Evolutionary conservation across 768 basidiomycete species (phyloP), one percentile per base, ranked within the genome.

Genomic region (Lactifluus hygrophoroides): DNA sequence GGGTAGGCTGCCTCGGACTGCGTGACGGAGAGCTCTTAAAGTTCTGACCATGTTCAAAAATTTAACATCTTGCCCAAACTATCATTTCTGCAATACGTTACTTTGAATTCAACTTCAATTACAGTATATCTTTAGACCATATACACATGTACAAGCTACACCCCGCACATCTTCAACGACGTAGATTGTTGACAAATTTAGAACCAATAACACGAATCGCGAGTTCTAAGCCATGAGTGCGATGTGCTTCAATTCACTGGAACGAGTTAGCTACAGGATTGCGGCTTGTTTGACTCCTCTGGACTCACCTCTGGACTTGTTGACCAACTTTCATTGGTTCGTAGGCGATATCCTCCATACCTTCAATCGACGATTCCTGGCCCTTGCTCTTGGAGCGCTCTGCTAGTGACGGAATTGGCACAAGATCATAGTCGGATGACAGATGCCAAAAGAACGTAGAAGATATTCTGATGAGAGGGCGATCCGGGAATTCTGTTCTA

Each of bases 371-470:
- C 34, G 32, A 69, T 3, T 76, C 76, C 1, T 69, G 64, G 30
- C 75, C 71, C 23, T 74, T 47, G n/a, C 72, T 61, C 25, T 74
- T 72, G 2, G 84, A 82, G 32, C 77, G 78, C 6, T 74, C 71
- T 10, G 69, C 64, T 21, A 94, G 73, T 0, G 69, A 63, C 8
- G 81, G 78, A 3, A 92, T 79, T 2, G 89, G 83, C 8, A 71
- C 74, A n/a, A 94, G 77, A 51, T 89, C 84, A 57, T 81, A 83
- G 69, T 94, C 90, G 1, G 93, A 92, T 0, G 84, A 90, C 13
- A 96, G 78, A 67, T 94, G 92, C 88, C 89, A 95, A 76, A 96
- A 96, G 71, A 94, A 94, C 0, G 94, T 97, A 2, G 91, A 94
- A 3, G 93, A 94, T 63, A 98, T 94, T n/a, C 94, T 86, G 64